Evolutionary conservation across 805 yeast genomes (phyloP), one percentile per base, ranked within the genome.

Genomic region (Candida namnaoensis): DNA sequence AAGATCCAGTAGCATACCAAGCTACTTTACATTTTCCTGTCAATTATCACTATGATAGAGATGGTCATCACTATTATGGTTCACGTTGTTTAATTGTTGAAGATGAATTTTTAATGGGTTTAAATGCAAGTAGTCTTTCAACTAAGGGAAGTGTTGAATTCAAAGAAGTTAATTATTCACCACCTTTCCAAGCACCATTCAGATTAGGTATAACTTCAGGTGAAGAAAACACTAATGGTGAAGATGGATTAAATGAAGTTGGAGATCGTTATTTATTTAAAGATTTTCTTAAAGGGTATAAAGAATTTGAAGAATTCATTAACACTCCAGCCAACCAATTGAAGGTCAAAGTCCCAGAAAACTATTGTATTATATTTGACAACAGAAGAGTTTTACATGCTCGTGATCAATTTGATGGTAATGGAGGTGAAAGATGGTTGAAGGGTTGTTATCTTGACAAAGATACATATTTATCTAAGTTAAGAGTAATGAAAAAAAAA

Each of bases 141-240:
- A 34, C 40, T 30, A 44, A 44, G 7, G 19, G 36, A 24, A 35
- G 25, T 19, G 37, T 46, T 4, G 54, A 52, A 33, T 73, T 82
- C 47, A 72, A 71, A 49, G 79, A 73, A 41, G 74, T 82, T 15
- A 82, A 81, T 54, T 84, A 83, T 57, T 78, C 91, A 1, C 93
- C 95, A 3, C 91, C 90, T 10, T 83, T 82, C 64, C 95, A 84
- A 54, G 91, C 85, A 0, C 91, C 91, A 1, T 75, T 78, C 43
- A 87, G 82, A 47, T 62, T 61, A 42, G 79, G 78, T 15, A 69
- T 75, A 14, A 61, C 60, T 12, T 60, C 63, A 30, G 41, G 48
- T 15, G 46, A 46, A 35, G 47, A 50, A 11, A 43, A 46, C 44
- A n/a, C 48, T n/a, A 49, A 57, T 25, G 41, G 49, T 27, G 41